Conservation (phyloP, 768 basidiomycete species). For the Pholiota molesta region DNA sequence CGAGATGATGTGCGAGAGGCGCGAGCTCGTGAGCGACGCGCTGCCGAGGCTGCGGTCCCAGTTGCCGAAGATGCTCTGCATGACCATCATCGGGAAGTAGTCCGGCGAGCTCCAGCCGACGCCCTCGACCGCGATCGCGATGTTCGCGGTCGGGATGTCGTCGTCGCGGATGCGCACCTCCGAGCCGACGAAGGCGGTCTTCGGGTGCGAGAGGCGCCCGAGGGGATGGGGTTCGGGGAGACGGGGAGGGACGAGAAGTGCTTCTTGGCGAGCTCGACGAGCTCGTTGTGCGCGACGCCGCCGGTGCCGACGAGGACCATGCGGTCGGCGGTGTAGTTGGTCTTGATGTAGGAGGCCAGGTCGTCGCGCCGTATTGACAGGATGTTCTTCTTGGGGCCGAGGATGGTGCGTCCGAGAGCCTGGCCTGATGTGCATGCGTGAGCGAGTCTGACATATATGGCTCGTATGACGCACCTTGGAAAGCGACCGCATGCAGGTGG, state of each 20-base stretch:
- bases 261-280: constrained; percentile 94
- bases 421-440: constrained; percentile 58
- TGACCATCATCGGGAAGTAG: constrained; percentile 99
- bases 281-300: constrained; percentile 88
- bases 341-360: constrained; percentile 89
- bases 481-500: constrained; percentile 95
- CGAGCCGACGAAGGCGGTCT: constrained; percentile 86
- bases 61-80: constrained; percentile 98
- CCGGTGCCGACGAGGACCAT: constrained; percentile 99
- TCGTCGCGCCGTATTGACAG: constrained; percentile 93
- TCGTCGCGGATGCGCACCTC: constrained; percentile 97
- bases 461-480: constrained; percentile 71
- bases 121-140: constrained; percentile 97
- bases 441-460: neutral
- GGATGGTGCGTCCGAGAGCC: constrained; percentile 94
- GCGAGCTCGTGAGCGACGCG: constrained; percentile 85
- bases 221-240: constrained; percentile 89
- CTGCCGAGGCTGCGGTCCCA: constrained; percentile 98
- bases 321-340: constrained; percentile 97
- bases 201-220: constrained; percentile 75
- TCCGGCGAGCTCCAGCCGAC: constrained; percentile 98
- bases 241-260: constrained; percentile 90
- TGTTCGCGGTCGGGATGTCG: constrained; percentile 83
- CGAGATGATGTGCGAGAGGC: constrained; percentile 89
- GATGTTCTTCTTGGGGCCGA: constrained; percentile 95